Evolutionary conservation across 257 asterid species (phyloP), one percentile per base, ranked within the genome.

Genomic region (Prunella vulgaris): DNA sequence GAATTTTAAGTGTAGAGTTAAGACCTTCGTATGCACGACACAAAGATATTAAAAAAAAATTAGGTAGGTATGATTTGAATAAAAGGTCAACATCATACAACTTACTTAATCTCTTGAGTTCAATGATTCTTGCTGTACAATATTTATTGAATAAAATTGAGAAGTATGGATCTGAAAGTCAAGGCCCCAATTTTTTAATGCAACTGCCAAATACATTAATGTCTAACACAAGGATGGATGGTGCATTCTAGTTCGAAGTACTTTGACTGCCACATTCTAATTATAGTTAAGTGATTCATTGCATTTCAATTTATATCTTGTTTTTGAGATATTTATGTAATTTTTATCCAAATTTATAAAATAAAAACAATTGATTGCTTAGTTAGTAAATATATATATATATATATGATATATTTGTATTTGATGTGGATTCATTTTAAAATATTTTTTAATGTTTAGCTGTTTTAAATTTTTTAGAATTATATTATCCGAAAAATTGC

Each of bases 141-240:
- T 10, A 38, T 33, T 60, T n/a, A 38, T 30, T 59, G 5, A 35
- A 73, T 24, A 30, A 35, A 22, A 10, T n/a, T 46, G 52, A 14
- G 37, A 58, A 33, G 17, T 35, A 46, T 32, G 56, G 73, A 74
- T 66, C 74, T 59, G 54, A 46, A 58, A 68, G 68, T 73, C 68
- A 73, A 73, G 30, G 53, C 30, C 67, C 59, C 60, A 54, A 65
- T 7, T 66, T 27, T 56, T 13, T 27, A 66, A 74, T 53, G 15
- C 63, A 44, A 44, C 69, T 74, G 20, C 14, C 42, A 30, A 44
- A 40, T 21, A 32, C 51, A 66, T 46, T 59, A 28, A 7, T 15
- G 49, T 5, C 48, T 4, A 32, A 60, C 12, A 60, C 30, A 59
- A 59, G 30, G n/a, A n/a, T n/a, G 14, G 37, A 13, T n/a, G 20